A percentile compares a stretch with the other conserved stretches of the same genome.
Conservation (phyloP, 768 basidiomycete species). For the Phylloporus sp. region DNA sequence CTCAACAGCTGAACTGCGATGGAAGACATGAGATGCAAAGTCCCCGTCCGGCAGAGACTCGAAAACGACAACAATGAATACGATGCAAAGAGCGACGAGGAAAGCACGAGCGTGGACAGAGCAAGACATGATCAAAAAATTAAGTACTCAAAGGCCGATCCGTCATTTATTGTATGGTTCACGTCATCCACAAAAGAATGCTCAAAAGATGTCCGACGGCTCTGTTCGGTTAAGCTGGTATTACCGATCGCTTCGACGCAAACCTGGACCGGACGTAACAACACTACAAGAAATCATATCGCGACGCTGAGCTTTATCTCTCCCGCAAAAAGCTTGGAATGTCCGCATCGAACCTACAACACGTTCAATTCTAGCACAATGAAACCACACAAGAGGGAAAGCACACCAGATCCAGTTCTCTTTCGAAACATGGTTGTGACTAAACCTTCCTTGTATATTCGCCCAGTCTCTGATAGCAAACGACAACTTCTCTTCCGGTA, state of each 20-base stretch:
- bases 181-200: neutral
- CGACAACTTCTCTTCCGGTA: slow-evolving; percentile 10
- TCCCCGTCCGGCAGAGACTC: slow-evolving; percentile 10
- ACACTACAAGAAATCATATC: too few species aligned
- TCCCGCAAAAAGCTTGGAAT: slow-evolving; percentile 11
- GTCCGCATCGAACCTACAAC: slow-evolving; percentile 22
- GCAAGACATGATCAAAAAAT: too few species aligned
- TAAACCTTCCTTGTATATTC: neutral
- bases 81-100: slow-evolving; percentile 17
- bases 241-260: too few species aligned
- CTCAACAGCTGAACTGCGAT: too few species aligned
- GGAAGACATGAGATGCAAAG: too few species aligned
- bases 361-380: neutral
- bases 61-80: slow-evolving; percentile 1
- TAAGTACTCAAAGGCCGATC: too few species aligned
- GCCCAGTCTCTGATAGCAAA: slow-evolving; percentile 5
- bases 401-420: slow-evolving; percentile 22
- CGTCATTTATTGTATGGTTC: neutral
- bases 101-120: slow-evolving; percentile 4
- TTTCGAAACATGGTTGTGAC: neutral
- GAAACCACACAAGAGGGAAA: neutral
- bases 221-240: too few species aligned
- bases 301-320: too few species aligned
- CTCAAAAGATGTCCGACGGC: too few species aligned
- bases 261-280: too few species aligned